Conservation (phyloP, 2,329 filamentous ascomycete species). For the Meredithiella fracta region DNA sequence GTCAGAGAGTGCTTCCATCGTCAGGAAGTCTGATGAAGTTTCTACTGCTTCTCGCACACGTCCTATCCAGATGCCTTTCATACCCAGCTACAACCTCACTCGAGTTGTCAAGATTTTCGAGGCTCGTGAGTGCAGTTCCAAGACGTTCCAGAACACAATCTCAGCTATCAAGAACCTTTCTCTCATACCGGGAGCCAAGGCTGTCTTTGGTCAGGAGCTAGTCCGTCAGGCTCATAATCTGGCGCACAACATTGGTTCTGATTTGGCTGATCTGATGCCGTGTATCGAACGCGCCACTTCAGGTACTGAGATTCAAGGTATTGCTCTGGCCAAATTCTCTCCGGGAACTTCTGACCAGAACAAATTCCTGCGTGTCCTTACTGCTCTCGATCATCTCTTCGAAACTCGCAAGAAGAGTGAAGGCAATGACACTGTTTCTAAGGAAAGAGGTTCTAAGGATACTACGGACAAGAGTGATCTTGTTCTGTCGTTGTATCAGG, state of each 20-base stretch:
- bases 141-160: constrained; percentile 94
- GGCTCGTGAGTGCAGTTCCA: constrained; percentile 87
- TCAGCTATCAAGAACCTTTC: constrained; percentile 98
- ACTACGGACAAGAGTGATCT: constrained; percentile 63
- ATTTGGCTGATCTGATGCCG: constrained; percentile 68
- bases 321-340: constrained; percentile 88
- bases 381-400: constrained; percentile 89
- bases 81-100: constrained; percentile 77
- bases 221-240: constrained; percentile 72
- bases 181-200: constrained; percentile 75
- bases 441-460: constrained; percentile 55
- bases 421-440: constrained; percentile 27
- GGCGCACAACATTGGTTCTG: constrained; percentile 67
- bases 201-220: constrained; percentile 82
- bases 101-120: constrained; percentile 95
- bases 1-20: constrained; percentile 17
- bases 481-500: constrained; percentile 75
- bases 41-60: background rate
- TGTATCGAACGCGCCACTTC: constrained; percentile 77
- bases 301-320: constrained; percentile 86
- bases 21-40: constrained; percentile 17
- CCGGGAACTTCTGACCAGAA: constrained; percentile 92
- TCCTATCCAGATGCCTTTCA: constrained; percentile 58
- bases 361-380: constrained; percentile 80
- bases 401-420: constrained; percentile 57